These are phyloP conservation scores for Hippophae rhamnoides DNA, from an alignment of 306 rosid genomes.

Conservation along the genomic window DNA sequence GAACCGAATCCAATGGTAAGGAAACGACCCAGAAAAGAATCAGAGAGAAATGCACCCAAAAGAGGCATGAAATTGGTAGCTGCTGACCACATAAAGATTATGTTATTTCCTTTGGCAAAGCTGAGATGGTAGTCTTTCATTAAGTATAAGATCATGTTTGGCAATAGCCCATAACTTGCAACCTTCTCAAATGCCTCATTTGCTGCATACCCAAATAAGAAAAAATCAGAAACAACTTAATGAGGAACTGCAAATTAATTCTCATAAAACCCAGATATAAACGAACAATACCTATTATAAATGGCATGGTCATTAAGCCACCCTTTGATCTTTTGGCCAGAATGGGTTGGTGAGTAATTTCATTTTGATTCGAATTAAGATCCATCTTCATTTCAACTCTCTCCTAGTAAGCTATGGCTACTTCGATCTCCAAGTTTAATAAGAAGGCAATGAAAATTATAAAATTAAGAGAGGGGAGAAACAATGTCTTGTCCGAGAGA, in stretches of 20 bases:
- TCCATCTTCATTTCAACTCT: constrained; percentile 24
- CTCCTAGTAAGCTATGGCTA: background rate
- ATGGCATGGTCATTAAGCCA: constrained; percentile 58
- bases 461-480: too few relatives aligned
- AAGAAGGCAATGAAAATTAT: background rate
- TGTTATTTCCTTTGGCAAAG: constrained; percentile 31
- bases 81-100: constrained; percentile 44
- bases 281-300: constrained; percentile 41
- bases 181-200: constrained; percentile 56
- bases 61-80: constrained; percentile 45
- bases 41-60: constrained; percentile 52
- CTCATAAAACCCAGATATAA: background rate
- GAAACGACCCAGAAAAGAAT: constrained; percentile 65
- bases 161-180: constrained; percentile 42
- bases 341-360: constrained; percentile 4
- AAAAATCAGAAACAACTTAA: background rate
- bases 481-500: background rate
- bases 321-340: constrained; percentile 24
- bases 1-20: constrained; percentile 48
- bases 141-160: constrained; percentile 55
- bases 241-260: background rate
- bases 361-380: constrained; percentile 15
- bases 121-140: constrained; percentile 33
- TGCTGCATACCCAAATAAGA: constrained; percentile 27
- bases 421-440: background rate